Base-by-base conservation (phyloP, 2,329 filamentous ascomycete species). In the Diaporthe sp. region DNA sequence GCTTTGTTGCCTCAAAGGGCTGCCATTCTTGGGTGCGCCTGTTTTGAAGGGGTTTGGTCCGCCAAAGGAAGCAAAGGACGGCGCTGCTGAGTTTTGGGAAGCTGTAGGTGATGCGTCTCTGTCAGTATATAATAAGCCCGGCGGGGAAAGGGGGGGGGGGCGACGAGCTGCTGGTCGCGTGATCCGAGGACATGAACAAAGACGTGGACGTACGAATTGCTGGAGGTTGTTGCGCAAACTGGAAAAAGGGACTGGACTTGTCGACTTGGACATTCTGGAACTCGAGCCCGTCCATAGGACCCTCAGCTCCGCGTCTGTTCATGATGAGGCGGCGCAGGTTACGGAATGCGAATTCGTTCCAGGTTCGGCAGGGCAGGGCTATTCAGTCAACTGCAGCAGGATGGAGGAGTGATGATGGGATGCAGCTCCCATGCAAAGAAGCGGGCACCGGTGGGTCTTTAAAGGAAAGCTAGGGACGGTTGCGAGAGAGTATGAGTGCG, bases 1-100 rank as follows among this genome's bases (percentile, higher is more conserved):
- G 71, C 83, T 84, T 57, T 85, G 81, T 79, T 86, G 87, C 84
- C 76, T 76, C 61, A 81, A 80, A 17, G 81, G 81, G 60, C 82
- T 78, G 78, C 77, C 81, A 70, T 79, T 76, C 76, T 78, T 81
- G 42, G 76, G 68, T n/a, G 78, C 80, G 42, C 44, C 42, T 10
- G 49, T 20, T 10, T 58, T 58, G 74, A 87, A 87, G 13, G 83
- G 80, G 37, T 84, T 85, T 8, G 80, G 37, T 39, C 9, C 79
- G 61, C 61, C 44, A 25, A 31, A 31, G 6, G 17, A 6, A 5
- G 70, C 51, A 15, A 28, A 34, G 15, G 12, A 20, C 15, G 42
- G 22, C 17, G 49, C 22, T 25, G 51, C 12, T 28, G 61, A n/a
- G 51, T 68, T 65, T 20, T 53, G 49, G 3, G 49, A 57, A 72